Evolutionary conservation across 805 yeast species (phyloP).

Genomic region (Ogataea dorogensis): DNA sequence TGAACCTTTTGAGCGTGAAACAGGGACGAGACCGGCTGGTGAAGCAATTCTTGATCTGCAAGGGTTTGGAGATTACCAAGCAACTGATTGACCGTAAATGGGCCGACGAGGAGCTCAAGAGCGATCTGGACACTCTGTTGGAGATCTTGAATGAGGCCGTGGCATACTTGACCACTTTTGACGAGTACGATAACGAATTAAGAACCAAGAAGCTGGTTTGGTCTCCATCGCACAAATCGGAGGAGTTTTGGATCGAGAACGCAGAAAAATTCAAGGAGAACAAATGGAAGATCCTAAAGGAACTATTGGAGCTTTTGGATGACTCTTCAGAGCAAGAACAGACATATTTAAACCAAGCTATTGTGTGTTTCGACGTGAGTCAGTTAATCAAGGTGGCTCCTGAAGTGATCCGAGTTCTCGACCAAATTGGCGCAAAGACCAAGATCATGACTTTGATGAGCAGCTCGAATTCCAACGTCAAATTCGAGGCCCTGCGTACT

Average conservation of each 20-base stretch:
- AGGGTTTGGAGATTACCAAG: conserved; percentile 66
- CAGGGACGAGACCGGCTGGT: conserved; percentile 46
- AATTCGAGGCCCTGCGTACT: conserved; percentile 92
- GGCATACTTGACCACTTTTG: conserved; percentile 82
- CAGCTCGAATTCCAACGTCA: conserved; percentile 78
- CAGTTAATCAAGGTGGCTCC: conserved; percentile 61
- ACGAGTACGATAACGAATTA: conserved; percentile 85
- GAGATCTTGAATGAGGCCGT: conserved; percentile 69
- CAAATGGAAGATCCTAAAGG: conserved; percentile 69
- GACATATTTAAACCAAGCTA: conserved; percentile 45
- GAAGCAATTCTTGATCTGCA: conserved; percentile 68
- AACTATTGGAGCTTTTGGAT: conserved; percentile 53
- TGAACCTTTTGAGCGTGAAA: conserved; percentile 51
- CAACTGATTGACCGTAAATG: conserved; percentile 83
- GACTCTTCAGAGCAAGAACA: conserved; percentile 30
- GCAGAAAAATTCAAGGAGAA: conserved; percentile 70
- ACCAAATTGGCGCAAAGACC: conserved; percentile 62
- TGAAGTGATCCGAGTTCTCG: conserved; percentile 54
- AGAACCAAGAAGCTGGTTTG: conserved; percentile 74
- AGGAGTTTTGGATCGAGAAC: conserved; percentile 89
- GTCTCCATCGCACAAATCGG: conserved; percentile 90
- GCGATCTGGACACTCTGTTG: conserved; percentile 61
- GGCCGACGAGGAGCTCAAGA: conserved; percentile 87
- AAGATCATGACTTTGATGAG: conserved; percentile 83
- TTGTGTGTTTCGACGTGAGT: conserved; percentile 66